These are phyloP conservation scores for Saccharomyces pastorianus DNA, from an alignment of 1,139 yeast species.

Conservation along the genomic window DNA sequence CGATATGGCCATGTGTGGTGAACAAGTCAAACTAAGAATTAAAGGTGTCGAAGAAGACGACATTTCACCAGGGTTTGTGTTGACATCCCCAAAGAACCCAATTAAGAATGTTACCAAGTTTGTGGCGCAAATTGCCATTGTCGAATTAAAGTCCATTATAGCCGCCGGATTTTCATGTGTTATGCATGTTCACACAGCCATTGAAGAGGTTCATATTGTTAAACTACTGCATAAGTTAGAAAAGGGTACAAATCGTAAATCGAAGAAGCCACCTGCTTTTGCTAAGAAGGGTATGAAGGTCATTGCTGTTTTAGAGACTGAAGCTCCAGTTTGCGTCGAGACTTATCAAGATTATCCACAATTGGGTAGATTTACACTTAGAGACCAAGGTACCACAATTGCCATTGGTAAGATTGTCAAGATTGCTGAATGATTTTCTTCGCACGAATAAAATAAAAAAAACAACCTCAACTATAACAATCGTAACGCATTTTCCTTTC, in stretches of 20 bases:
- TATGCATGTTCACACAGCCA: conserved; percentile 97
- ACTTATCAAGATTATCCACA: conserved; percentile 88
- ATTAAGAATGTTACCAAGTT: conserved; percentile 84
- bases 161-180: conserved; percentile 96
- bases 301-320: conserved; percentile 80
- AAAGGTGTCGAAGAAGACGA: conserved; percentile 98
- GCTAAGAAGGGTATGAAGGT: conserved; percentile 99
- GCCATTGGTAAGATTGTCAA: conserved; percentile 95
- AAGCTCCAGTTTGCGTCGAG: conserved; percentile 87
- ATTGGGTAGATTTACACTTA: conserved; percentile 92
- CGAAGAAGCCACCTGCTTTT: conserved; percentile 95
- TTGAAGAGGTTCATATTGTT: conserved; percentile 82
- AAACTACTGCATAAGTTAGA: conserved; percentile 87
- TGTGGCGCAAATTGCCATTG: conserved; percentile 95
- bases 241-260: conserved; percentile 92
- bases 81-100: conserved; percentile 79
- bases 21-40: conserved; percentile 86
- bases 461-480: not conserved
- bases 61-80: conserved; percentile 80
- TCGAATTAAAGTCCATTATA: conserved; percentile 86
- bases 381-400: conserved; percentile 96
- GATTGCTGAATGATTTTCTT: conserved; percentile 39
- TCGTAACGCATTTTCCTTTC: not conserved
- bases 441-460: not conserved
- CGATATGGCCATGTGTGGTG: conserved; percentile 86